A percentile compares a stretch with the other conserved stretches of the same genome.
Conservation (phyloP, 2,329 filamentous ascomycete genomes). For the Neopestalotiopsis rosae region DNA sequence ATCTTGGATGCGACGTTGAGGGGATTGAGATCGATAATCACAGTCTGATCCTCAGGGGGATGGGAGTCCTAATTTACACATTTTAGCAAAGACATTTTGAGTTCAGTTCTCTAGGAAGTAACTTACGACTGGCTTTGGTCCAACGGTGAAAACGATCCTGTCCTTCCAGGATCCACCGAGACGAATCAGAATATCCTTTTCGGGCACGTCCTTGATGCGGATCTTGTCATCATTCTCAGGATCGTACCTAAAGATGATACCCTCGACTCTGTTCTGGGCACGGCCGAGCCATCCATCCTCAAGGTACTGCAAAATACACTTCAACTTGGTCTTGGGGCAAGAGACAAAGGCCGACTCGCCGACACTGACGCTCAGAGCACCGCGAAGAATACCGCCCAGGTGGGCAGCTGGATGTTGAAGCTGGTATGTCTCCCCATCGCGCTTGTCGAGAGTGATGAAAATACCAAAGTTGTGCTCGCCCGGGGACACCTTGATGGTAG, state of each 20-base stretch:
- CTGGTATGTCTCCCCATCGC: conserved; percentile 89
- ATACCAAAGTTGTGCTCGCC: conserved; percentile 96
- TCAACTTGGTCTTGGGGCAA: conserved; percentile 88
- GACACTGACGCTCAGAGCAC: conserved; percentile 87
- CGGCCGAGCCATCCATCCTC: conserved; percentile 96
- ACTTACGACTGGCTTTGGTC: conserved; percentile 66
- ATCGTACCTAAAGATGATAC: conserved; percentile 89
- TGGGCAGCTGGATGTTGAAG: conserved; percentile 94
- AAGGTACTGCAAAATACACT: conserved; percentile 89
- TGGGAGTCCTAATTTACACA: conserved; percentile 45
- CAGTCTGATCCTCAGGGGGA: conserved; percentile 64
- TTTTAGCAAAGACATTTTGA: background rate
- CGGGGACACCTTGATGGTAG: conserved; percentile 87
- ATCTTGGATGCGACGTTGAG: conserved; percentile 80
- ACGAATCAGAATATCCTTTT: conserved; percentile 80
- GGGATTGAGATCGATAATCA: conserved; percentile 88
- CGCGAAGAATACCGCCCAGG: conserved; percentile 84
- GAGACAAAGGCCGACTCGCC: conserved; percentile 88
- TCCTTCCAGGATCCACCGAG: conserved; percentile 89
- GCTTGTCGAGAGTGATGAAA: conserved; percentile 83
- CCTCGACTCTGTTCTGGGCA: conserved; percentile 88
- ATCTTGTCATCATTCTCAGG: conserved; percentile 82
- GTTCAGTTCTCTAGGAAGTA: background rate
- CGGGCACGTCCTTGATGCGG: conserved; percentile 83
- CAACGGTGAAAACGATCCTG: conserved; percentile 66